Evolutionary conservation across 1,139 yeast genomes (phyloP).

Genomic region (Hansenula sp.): DNA sequence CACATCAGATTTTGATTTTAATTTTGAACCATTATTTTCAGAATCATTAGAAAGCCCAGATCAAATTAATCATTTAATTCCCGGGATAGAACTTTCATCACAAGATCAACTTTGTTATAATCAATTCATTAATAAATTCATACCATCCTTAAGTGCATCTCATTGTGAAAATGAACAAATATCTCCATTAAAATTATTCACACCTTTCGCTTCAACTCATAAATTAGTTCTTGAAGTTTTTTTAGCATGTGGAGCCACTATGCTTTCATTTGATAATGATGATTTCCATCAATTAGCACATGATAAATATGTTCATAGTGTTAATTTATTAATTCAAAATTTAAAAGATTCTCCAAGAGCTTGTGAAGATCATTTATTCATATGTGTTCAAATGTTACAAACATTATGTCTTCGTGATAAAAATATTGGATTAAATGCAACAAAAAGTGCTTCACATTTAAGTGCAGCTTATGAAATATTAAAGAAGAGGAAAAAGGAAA

Average conservation of each 20-base stretch:
- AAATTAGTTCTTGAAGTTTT: slow-evolving; percentile 23
- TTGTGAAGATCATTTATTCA: slow-evolving; percentile 25
- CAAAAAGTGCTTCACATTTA: slow-evolving; percentile 28
- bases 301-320: slow-evolving; percentile 22
- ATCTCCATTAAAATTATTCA: slow-evolving; percentile 21
- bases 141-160: slow-evolving; percentile 26
- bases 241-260: slow-evolving; percentile 28
- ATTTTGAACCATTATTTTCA: background rate
- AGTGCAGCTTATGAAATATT: slow-evolving; percentile 22
- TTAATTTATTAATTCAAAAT: slow-evolving; percentile 16
- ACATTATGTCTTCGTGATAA: slow-evolving; percentile 27
- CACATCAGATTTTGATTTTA: background rate
- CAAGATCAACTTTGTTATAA: slow-evolving; percentile 22
- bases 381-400: slow-evolving; percentile 24
- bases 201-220: slow-evolving; percentile 19
- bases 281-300: slow-evolving; percentile 18
- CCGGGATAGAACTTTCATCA: slow-evolving; percentile 13
- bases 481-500: slow-evolving; percentile 14
- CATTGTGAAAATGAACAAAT: slow-evolving; percentile 19
- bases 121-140: slow-evolving; percentile 22
- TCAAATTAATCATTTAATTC: slow-evolving; percentile 5
- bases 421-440: slow-evolving; percentile 22
- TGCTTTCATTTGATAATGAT: slow-evolving; percentile 20
- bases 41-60: background rate
- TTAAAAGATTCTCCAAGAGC: slow-evolving; percentile 15